Base-by-base conservation (phyloP, 1,139 yeast genomes). In the Kurtzmaniella quercitrusa region DNA sequence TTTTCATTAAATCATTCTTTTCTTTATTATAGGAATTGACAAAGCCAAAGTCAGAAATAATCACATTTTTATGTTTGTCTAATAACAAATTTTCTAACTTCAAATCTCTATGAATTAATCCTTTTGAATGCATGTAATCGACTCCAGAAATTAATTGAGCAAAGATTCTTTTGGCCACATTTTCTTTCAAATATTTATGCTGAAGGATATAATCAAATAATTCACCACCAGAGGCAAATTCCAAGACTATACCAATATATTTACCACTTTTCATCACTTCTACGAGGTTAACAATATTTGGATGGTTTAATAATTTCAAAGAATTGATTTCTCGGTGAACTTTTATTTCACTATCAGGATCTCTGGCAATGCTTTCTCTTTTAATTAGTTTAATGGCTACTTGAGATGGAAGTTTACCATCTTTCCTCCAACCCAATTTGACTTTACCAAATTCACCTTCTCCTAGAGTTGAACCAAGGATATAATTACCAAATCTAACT, bases 381-480 rank as follows among this genome's bases (percentile, higher is more conserved):
- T 91, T 82, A 48, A 93, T 89, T 49, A 93, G 77, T 60, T 93
- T 93, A 55, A 93, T 90, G 41, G 98, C 98, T 19, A 91, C 97
- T 66, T 89, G 94, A 43, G 85, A 81, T 4, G 95, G 90, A 40
- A 73, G 75, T 50, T 73, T 70, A 31, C 90, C 90, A 57, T 84
- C 93, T 62, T 85, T 84, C 45, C 95, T 73, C 97, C 97, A 91
- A 16, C 97, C 98, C n/a, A 93, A 73, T 62, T 91, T 93, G 48
- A 93, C 98, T 64, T 91, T 91, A 47, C 98, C 98, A 63, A 93
- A 93, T 61, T 93, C 98, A 38, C 98, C 98, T 66, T 91, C 96
- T 34, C 98, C 98, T n/a, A 93, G 69, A 1, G 98, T 91, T 17
- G 95, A 84, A 3, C 98, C 98, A 7, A 93, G 74, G 31, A 87